Conservation (phyloP, 768 basidiomycete genomes). For the Sutorius australiensis region DNA sequence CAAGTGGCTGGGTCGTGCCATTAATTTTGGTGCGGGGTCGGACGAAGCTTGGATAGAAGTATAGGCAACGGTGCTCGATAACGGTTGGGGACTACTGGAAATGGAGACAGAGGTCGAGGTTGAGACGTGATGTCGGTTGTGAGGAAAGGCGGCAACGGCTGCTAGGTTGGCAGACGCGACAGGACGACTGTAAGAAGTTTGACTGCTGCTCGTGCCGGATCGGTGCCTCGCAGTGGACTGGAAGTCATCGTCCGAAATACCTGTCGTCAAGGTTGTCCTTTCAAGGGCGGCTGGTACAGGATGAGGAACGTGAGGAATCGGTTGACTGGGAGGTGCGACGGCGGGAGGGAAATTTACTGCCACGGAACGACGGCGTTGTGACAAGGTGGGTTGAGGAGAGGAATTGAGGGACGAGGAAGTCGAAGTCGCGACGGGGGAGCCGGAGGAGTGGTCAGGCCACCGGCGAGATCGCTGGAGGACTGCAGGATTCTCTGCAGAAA, state of each 20-base stretch:
- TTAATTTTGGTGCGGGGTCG: constrained; percentile 55
- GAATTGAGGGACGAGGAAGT: constrained; percentile 33
- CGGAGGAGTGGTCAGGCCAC: constrained; percentile 30
- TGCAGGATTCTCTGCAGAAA: constrained; percentile 27
- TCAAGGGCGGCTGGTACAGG: constrained; percentile 20
- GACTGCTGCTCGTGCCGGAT: constrained; percentile 36
- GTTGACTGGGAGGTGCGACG: constrained; percentile 67
- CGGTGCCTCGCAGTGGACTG: constrained; percentile 31
- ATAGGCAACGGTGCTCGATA: constrained; percentile 23
- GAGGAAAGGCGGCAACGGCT: constrained; percentile 60
- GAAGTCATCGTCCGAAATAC: constrained; percentile 29
- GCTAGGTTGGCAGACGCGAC: constrained; percentile 48
- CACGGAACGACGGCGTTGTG: constrained; percentile 65
- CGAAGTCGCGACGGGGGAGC: constrained; percentile 25
- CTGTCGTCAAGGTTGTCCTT: constrained; percentile 18
- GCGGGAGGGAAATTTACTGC: constrained; percentile 61
- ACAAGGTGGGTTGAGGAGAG: constrained; percentile 22
- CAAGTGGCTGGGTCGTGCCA: constrained; percentile 34
- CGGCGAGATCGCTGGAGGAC: constrained; percentile 31
- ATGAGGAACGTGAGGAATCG: constrained; percentile 65
- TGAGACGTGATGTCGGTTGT: constrained; percentile 41
- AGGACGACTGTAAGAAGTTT: constrained; percentile 31
- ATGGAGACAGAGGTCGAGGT: constrained; percentile 22
- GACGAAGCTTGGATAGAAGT: constrained; percentile 46
- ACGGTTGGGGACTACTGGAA: constrained; percentile 27